phyloP scores from a whole-genome alignment of 2,329 filamentous ascomycete genomes.

The Xylariales sp. region DNA sequence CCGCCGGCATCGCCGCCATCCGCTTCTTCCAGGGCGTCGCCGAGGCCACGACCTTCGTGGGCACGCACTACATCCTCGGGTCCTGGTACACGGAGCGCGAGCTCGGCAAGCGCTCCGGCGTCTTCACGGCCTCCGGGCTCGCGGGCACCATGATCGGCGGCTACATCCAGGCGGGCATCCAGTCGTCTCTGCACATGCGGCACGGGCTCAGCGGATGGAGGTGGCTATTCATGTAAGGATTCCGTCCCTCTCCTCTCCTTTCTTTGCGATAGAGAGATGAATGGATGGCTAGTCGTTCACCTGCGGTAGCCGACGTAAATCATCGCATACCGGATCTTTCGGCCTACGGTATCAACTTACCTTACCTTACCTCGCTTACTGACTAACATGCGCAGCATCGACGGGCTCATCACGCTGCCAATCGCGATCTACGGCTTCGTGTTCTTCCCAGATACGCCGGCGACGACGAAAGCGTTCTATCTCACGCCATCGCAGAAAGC shows the following conservation, averaged over 20 bases:
- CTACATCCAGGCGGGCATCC: constrained; percentile 68
- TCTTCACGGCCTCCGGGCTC: constrained; percentile 70
- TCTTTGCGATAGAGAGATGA: background rate
- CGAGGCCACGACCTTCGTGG: constrained; percentile 68
- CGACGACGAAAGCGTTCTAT: constrained; percentile 62
- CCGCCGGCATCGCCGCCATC: constrained; percentile 69
- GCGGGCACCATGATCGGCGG: constrained; percentile 72
- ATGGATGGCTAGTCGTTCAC: no score
- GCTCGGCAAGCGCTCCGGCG: constrained; percentile 69
- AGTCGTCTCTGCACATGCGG: constrained; percentile 58
- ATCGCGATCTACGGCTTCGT: constrained; percentile 66
- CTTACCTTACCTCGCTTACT: no score
- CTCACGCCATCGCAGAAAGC: constrained; percentile 53
- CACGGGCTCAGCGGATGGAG: constrained; percentile 66
- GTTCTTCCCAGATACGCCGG: constrained; percentile 65
- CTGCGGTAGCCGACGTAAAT: no score
- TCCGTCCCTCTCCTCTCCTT: background rate
- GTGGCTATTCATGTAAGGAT: constrained; percentile 58
- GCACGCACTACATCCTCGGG: constrained; percentile 69
- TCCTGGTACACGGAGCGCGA: constrained; percentile 72
- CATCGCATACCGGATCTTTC: no score
- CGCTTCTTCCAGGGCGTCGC: constrained; percentile 67
- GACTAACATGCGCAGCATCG: constrained; percentile 47
- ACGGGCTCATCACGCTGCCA: constrained; percentile 67
- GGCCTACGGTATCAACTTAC: no score